These are phyloP conservation scores for Xylaria sp. DNA, from an alignment of 495 filamentous ascomycete genomes.

Conservation along the genomic window DNA sequence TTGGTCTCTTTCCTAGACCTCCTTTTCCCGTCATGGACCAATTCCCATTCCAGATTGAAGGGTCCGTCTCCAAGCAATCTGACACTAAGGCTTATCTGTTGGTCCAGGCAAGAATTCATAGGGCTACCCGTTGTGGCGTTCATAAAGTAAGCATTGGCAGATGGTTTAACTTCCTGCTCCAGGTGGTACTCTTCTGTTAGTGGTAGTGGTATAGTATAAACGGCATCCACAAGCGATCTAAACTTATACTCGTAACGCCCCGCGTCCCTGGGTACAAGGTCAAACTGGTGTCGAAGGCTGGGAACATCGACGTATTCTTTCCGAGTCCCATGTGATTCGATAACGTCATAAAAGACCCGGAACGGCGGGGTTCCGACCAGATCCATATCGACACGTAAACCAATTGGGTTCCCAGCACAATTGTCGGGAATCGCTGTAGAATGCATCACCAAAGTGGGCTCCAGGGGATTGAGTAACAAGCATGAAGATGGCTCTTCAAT, in stretches of 20 bases:
- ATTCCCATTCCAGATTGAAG: slow-evolving; percentile 90
- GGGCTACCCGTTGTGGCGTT: slow-evolving; percentile 58
- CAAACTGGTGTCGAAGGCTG: slow-evolving; percentile 76
- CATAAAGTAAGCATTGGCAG: slow-evolving; percentile 78
- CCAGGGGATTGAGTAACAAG: slow-evolving; percentile 85
- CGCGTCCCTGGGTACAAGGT: slow-evolving; percentile 80
- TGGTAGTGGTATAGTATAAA: slow-evolving; percentile 65
- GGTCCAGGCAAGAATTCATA: slow-evolving; percentile 79
- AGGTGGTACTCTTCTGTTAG: slow-evolving; percentile 58
- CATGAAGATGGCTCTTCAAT: slow-evolving; percentile 91
- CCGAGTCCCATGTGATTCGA: slow-evolving; percentile 58
- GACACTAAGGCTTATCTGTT: slow-evolving; percentile 75
- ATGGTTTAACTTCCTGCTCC: slow-evolving; percentile 91
- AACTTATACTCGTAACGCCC: slow-evolving; percentile 90
- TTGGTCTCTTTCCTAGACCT: slow-evolving; percentile 68
- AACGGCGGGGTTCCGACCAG: slow-evolving; percentile 92
- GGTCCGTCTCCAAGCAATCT: slow-evolving; percentile 80
- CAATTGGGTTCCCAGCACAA: slow-evolving; percentile 91
- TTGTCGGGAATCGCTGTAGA: slow-evolving; percentile 87
- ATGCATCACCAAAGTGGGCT: slow-evolving; percentile 76
- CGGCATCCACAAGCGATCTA: slow-evolving; percentile 74
- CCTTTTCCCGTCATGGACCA: slow-evolving; percentile 88
- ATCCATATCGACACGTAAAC: slow-evolving; percentile 84
- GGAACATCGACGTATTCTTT: slow-evolving; percentile 61
- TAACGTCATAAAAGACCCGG: slow-evolving; percentile 72